phyloP scores from a whole-genome alignment of 352 stramenopile species.

The Globisporangium spiculum region DNA sequence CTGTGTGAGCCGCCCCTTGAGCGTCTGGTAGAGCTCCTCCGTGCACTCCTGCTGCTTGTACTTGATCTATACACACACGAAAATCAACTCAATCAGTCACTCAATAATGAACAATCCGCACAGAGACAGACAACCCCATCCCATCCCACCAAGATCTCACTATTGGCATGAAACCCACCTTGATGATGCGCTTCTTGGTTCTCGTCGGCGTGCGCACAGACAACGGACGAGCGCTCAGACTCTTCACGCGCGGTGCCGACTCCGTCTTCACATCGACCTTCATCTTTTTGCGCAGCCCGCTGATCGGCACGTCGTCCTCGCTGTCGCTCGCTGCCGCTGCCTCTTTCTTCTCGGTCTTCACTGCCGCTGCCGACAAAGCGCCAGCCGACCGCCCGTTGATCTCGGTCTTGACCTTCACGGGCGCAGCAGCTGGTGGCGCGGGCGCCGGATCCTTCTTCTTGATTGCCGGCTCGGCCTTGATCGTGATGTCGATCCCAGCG shows the following conservation, averaged over 20 bases:
- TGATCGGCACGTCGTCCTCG: constrained; percentile 76
- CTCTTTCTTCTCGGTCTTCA: constrained; percentile 37
- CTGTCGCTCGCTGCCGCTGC: constrained; percentile 46
- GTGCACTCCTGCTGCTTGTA: constrained; percentile 85
- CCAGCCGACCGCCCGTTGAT: constrained; percentile 1
- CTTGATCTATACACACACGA: constrained; percentile 43
- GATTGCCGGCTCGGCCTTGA: constrained; percentile 26
- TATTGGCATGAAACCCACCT: constrained; percentile 24
- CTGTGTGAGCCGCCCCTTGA: constrained; percentile 74
- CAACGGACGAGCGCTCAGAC: constrained; percentile 15
- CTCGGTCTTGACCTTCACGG: constrained; percentile 23
- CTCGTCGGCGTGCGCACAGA: constrained; percentile 15
- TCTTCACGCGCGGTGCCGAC: constrained; percentile 22
- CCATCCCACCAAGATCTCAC: constrained; percentile 5
- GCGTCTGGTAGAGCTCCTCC: constrained; percentile 74
- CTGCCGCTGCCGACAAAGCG: not conserved
- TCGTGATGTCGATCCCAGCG: constrained; percentile 20
- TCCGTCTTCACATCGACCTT: constrained; percentile 36
- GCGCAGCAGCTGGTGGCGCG: too few species aligned
- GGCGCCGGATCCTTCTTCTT: constrained; percentile 1
- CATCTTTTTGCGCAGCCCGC: constrained; percentile 58
- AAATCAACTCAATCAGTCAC: not conserved
- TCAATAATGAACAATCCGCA: not conserved
- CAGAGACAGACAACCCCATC: not conserved
- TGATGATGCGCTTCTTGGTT: constrained; percentile 63